Base-by-base conservation (phyloP, 192 early-diverging fungal genomes). In the Podila horticola region DNA sequence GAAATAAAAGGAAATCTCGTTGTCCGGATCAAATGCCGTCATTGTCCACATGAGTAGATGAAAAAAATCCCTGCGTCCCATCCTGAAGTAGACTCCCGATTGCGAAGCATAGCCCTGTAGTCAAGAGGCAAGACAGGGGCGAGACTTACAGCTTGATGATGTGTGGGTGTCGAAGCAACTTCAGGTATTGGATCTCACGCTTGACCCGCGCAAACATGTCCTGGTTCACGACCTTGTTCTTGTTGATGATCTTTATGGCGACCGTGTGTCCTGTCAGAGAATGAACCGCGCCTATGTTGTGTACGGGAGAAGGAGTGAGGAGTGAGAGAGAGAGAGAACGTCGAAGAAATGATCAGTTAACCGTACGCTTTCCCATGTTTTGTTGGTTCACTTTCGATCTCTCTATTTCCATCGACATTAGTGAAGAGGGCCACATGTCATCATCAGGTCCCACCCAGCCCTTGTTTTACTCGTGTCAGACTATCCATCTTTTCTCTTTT, bases 171-270 rank as follows among this genome's bases (percentile, higher is more conserved):
- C 97, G 91, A 33, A 99, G 87, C 62, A 97, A 85, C 79, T 96
- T 96, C 30, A 98, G 86, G 76, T 97, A 98, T 79, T 96, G 97
- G 84, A 99, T 97, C 88, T 99, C 98, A 62, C 98, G 91, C 72
- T 98, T 97, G 34, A 99, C 92, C 36, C 98, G 87, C 9, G 93
- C 93, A 41, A 95, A 93, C 98, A 99, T 98, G 81, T 98, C 96
- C 88, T 96, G 91, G 79, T 92, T 96, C 24, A 94, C 93, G 34
- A 99, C 95, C 77, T 94, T 94, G 73, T 93, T 91, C 52, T 96
- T 90, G 70, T 97, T 97, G 61, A 99, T 95, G 71, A 98, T 94
- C 82, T 99, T 99, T 36, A 99, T 86, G 33, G 98, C 98, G 8
- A 99, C 98, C 73, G 95, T 97, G 75, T 96, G 95, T 28, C 95